Base-by-base conservation (phyloP, 345 rosid genomes). In the Ceriops tagal region DNA sequence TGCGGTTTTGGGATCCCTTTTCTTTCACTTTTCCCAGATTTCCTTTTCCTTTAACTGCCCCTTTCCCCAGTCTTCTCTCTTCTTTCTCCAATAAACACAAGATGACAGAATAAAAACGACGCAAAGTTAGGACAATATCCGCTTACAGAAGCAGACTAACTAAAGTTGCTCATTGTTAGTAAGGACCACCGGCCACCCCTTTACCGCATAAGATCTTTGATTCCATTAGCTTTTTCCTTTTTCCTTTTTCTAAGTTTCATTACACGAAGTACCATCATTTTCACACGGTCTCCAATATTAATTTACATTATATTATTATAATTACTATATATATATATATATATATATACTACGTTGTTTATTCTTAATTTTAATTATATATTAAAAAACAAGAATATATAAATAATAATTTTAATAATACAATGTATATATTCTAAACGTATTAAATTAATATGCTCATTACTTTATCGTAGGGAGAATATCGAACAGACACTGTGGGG, bases 21-120 rank as follows among this genome's bases (percentile, higher is more conserved):
- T 55, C 66, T 57, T 63, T 49, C 68, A 55, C 72, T 67, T 79
- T 69, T 65, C 26, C 67, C 7, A 15, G 71, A 75, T 68, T 71
- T 79, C 53, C 55, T 46, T 58, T 73, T 59, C 35, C 70, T 67
- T 56, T 55, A 5, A 1, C 26, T 58, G 61, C 55, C 13, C 11
- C 46, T 52, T 53, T 24, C 62, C 53, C 35, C 21, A 16, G 61
- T 27, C 56, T 53, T 35, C 34, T 22, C 51, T 21, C 8, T 22
- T 24, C 73, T 74, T 78, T 73, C 66, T 62, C 62, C 30, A 57
- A 66, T 30, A 67, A 62, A 71, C 63, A 15, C 13, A 30, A 64
- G 37, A 59, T 11, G 22, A 8, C 13, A 18, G 20, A 24, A 55
- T 34, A 13, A 19, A 19, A 74, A n/a, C 67, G 61, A 19, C 67